These are phyloP conservation scores for Quercus phellos DNA, from an alignment of 331 rosid species.

Conservation along the genomic window DNA sequence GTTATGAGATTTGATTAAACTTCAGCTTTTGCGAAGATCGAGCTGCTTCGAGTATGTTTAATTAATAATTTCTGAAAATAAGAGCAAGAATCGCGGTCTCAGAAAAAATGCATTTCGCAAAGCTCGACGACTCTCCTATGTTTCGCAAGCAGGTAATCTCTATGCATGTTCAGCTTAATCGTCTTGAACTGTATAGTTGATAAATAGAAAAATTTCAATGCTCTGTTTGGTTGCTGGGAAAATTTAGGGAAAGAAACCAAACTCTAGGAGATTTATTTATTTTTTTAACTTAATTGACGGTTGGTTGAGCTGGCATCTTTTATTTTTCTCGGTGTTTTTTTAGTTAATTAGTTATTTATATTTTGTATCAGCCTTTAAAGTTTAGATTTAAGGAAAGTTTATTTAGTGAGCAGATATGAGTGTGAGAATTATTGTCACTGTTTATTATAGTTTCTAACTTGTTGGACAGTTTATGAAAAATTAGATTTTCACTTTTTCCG, in stretches of 20 bases:
- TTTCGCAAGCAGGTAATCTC: constrained; percentile 95
- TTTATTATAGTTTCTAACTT: neutral
- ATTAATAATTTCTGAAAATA: constrained; percentile 5
- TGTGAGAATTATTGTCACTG: neutral
- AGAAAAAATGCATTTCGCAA: constrained; percentile 81
- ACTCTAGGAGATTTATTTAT: neutral
- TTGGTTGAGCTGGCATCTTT: neutral
- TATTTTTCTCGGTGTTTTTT: too few relatives aligned
- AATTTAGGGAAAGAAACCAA: neutral
- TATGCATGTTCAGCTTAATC: neutral
- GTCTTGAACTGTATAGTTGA: neutral
- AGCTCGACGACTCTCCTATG: constrained; percentile 99
- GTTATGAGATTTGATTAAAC: constrained; percentile 21
- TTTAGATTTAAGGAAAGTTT: neutral
- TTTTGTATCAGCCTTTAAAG: too few relatives aligned
- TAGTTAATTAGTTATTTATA: too few relatives aligned
- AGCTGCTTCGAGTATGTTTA: constrained; percentile 25
- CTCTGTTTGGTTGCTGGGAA: constrained; percentile 4
- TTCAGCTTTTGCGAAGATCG: constrained; percentile 30
- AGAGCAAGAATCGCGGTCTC: constrained; percentile 14
- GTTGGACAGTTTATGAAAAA: neutral
- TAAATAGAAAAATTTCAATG: neutral
- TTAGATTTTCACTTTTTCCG: neutral
- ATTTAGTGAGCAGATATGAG: neutral
- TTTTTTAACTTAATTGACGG: neutral